Base-by-base conservation (phyloP, 2,329 filamentous ascomycete genomes). In the Phaeoacremonium minimum region DNA sequence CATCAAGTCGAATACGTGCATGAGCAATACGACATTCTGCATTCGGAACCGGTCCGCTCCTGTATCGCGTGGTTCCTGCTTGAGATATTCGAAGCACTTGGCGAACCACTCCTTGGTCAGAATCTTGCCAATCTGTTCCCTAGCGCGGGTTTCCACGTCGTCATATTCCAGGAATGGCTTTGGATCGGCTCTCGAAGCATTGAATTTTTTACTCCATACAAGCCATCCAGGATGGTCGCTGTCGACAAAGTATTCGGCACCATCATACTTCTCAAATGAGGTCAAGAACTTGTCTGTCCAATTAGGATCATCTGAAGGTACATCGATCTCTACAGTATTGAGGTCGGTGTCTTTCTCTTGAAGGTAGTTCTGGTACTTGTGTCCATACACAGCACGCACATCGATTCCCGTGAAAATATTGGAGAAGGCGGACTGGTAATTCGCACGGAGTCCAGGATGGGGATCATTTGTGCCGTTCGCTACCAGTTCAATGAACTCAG, bases 181-280 rank as follows among this genome's bases (percentile, higher is more conserved):
- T 45, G 89, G 80, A 35, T 85, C 83, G 4, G 85, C 80, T 42
- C 80, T 79, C 57, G 83, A 89, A 0, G 84, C 93, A 12, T 80
- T 82, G 69, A 97, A 91, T 19, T 75, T 80, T 60, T 93, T 87
- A 35, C 85, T 85, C 93, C 93, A 98, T 1, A 95, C 89, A 14
- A 98, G 73, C 94, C 94, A 98, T 19, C 93, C 93, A 5, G 91
- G 88, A 55, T 94, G 86, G 55, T 97, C 91, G 37, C 81, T 77
- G 55, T 98, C 93, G 31, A 97, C 80, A 56, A 90, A 94, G 58
- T 94, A 95, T 45, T 95, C 82, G 1, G 87, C 83, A 19, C 81
- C 50, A n/a, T 26, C 22, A n/a, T 26, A 81, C 32, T 85, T 74
- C 8, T 82, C 80, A 57, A 98, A 98, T 15, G 78, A 75, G 2